Evolutionary conservation across 2,329 filamentous ascomycete genomes (phyloP).

Genomic region (Xylaria sp.): DNA sequence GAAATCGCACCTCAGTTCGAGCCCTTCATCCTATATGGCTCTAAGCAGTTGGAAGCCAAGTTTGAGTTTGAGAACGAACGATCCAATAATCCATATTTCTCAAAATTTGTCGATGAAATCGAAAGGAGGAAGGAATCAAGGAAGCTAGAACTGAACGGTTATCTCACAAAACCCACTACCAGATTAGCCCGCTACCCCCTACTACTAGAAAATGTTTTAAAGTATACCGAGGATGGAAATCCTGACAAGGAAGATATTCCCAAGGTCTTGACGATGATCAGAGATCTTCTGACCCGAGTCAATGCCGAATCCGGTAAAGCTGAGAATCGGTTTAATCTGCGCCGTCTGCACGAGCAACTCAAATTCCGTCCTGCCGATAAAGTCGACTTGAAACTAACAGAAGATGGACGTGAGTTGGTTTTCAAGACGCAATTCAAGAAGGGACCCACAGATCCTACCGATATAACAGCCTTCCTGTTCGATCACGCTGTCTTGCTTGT

Average conservation of each 20-base stretch:
- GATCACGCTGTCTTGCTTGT: conserved; percentile 95
- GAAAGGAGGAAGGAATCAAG: conserved; percentile 95
- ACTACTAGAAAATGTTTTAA: conserved; percentile 88
- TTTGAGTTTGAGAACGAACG: conserved; percentile 98
- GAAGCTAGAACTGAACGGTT: conserved; percentile 96
- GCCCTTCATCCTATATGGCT: conserved; percentile 95
- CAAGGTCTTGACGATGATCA: conserved; percentile 86
- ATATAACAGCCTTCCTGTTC: conserved; percentile 95
- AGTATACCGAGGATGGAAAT: conserved; percentile 89
- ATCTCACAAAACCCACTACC: conserved; percentile 96
- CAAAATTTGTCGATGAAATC: conserved; percentile 94
- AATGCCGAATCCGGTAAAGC: conserved; percentile 97
- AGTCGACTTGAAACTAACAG: conserved; percentile 93
- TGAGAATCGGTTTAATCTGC: conserved; percentile 96
- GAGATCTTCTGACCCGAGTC: conserved; percentile 86
- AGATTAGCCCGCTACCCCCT: conserved; percentile 93
- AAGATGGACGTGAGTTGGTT: conserved; percentile 90
- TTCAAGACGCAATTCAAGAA: conserved; percentile 97
- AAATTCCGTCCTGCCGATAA: conserved; percentile 90
- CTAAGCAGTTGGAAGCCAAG: conserved; percentile 95
- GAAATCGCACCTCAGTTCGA: conserved; percentile 93
- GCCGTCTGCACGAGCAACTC: conserved; percentile 89
- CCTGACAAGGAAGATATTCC: conserved; percentile 93
- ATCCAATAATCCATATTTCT: conserved; percentile 83
- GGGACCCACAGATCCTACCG: conserved; percentile 83